These are phyloP conservation scores for Tulasnella sp. DNA, from an alignment of 768 basidiomycete genomes.

Conservation along the genomic window DNA sequence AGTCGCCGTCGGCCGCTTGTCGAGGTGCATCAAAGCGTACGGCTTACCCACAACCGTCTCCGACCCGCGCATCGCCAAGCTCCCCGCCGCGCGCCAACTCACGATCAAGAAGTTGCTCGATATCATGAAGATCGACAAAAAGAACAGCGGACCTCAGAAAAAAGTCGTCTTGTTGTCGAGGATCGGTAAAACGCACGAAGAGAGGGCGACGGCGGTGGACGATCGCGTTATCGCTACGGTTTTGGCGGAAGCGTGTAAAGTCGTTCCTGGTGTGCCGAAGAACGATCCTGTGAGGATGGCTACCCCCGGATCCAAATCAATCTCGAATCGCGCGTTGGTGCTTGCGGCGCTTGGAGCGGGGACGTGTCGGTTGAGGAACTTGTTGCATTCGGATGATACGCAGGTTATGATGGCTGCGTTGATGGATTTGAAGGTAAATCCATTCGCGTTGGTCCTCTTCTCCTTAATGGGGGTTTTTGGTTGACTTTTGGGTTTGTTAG, in stretches of 20 bases:
- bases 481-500: constrained; percentile 34
- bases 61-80: constrained; percentile 66
- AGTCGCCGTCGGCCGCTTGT: constrained; percentile 85
- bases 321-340: constrained; percentile 89
- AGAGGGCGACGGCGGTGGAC: constrained; percentile 75
- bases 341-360: constrained; percentile 87
- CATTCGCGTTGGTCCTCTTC: neutral
- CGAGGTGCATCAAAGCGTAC: constrained; percentile 80
- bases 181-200: constrained; percentile 89
- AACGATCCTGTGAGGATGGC: constrained; percentile 57
- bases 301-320: constrained; percentile 93
- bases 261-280: constrained; percentile 59
- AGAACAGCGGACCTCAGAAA: constrained; percentile 87
- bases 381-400: constrained; percentile 95
- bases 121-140: constrained; percentile 96
- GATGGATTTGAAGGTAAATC: constrained; percentile 67
- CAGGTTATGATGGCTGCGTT: constrained; percentile 99
- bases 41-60: constrained; percentile 76
- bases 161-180: constrained; percentile 86
- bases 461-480: neutral
- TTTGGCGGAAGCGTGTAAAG: constrained; percentile 68
- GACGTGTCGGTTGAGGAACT: constrained; percentile 77
- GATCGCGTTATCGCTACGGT: constrained; percentile 78
- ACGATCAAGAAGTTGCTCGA: constrained; percentile 77
- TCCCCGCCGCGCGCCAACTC: constrained; percentile 63